Conservation (phyloP, 495 filamentous ascomycete genomes). For the Aspergillus bridgeri region DNA sequence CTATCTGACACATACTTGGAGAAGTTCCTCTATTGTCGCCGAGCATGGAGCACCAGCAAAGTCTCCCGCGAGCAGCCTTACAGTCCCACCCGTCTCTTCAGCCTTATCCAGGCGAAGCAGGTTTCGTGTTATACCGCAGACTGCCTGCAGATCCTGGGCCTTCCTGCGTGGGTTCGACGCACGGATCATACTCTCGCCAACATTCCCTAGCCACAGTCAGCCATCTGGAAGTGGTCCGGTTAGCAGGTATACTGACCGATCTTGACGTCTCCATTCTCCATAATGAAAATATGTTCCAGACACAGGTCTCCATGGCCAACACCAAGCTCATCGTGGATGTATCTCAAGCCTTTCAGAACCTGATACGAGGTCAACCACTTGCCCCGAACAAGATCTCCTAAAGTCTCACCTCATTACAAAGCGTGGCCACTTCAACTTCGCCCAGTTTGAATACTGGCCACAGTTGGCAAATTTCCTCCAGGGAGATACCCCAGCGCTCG, state of each 20-base stretch:
- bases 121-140: neutral
- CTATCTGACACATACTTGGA: slow-evolving; percentile 5
- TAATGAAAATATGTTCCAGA: neutral
- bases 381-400: neutral
- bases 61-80: slow-evolving; percentile 9
- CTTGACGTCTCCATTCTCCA: slow-evolving; percentile 6
- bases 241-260: slow-evolving; percentile 2
- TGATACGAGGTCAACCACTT: neutral
- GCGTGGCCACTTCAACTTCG: slow-evolving; percentile 9
- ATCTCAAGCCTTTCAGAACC: slow-evolving; percentile 5
- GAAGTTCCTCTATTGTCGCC: neutral
- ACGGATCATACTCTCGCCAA: slow-evolving; percentile 11
- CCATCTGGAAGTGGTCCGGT: neutral
- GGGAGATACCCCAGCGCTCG: slow-evolving; percentile 5
- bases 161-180: neutral
- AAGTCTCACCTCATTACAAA: slow-evolving; percentile 8
- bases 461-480: slow-evolving; percentile 5
- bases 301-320: slow-evolving; percentile 7
- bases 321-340: slow-evolving; percentile 5
- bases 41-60: slow-evolving; percentile 4
- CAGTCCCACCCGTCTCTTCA: slow-evolving; percentile 1
- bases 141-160: slow-evolving; percentile 6
- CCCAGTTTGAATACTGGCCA: slow-evolving; percentile 4
- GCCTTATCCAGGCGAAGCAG: neutral
- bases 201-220: slow-evolving; percentile 3